Conservation (phyloP, 176 grass and related monocot species). For the Raddia guianensis region DNA sequence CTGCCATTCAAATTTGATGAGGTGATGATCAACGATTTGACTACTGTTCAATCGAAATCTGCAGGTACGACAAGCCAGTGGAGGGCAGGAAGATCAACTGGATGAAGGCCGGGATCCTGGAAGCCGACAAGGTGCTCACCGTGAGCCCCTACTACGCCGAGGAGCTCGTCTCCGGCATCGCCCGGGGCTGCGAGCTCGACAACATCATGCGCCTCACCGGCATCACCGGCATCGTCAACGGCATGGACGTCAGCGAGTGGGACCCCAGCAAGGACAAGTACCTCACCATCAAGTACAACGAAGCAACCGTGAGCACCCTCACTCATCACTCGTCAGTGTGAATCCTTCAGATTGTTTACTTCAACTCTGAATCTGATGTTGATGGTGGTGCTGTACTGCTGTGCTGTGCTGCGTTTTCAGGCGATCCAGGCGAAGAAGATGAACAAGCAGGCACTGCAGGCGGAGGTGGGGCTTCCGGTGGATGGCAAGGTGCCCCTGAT, state of each 20-base stretch:
- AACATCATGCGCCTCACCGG: conserved; percentile 57
- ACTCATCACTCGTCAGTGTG: neutral
- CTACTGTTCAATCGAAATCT: neutral
- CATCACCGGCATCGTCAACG: conserved; percentile 83
- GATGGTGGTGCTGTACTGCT: too few species aligned
- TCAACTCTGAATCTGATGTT: too few species aligned
- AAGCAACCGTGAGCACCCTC: conserved; percentile 56
- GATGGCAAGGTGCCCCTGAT: conserved; percentile 67
- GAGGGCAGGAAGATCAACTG: conserved; percentile 94
- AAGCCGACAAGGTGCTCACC: conserved; percentile 69
- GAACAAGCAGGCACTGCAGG: conserved; percentile 93
- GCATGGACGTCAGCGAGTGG: conserved; percentile 97
- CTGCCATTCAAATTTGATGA: neutral
- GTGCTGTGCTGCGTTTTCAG: too few species aligned
- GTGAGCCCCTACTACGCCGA: conserved; percentile 90
- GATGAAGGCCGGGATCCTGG: conserved; percentile 85
- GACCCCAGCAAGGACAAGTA: conserved; percentile 82
- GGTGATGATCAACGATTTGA: neutral
- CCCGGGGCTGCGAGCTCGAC: conserved; percentile 84
- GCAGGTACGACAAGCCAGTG: conserved; percentile 83
- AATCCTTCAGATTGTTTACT: neutral
- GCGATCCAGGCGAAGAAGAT: conserved; percentile 70
- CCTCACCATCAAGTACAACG: conserved; percentile 70
- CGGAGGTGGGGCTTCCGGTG: conserved; percentile 72
- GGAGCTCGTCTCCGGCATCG: conserved; percentile 77